Base-by-base conservation (phyloP, 768 basidiomycete genomes). In the Daedaleopsis nitida region DNA sequence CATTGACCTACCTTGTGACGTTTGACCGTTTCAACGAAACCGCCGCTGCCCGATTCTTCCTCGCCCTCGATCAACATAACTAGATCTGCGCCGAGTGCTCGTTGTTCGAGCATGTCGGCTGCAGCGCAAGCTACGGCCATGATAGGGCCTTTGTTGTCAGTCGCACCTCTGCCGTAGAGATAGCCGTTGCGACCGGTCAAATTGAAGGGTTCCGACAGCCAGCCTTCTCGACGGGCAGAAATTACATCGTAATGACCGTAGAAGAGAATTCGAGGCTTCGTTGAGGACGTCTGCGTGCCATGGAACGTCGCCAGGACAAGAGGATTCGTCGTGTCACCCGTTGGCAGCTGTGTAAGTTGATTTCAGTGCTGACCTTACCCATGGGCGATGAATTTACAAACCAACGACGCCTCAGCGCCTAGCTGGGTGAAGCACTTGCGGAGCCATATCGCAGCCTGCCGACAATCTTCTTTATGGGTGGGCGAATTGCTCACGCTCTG, bases 181-280 rank as follows among this genome's bases (percentile, higher is more conserved):
- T 91, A 95, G 0, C 94, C 95, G 67, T 98, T 94, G 12, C 86
- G 82, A 2, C 94, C 94, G 0, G 83, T 83, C 63, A 98, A 75
- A 8, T 76, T 79, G 76, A 94, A 99, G 0, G 97, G 96, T 60
- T 94, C 87, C 1, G 89, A 87, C 21, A 81, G 75, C 96, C 96
- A 98, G 13, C 87, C 85, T 7, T 83, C 78, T 11, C 77, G 74
- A 0, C 85, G 86, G 0, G 95, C 94, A 0, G 89, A 79, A 51
- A 98, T 92, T n/a, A 98, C 93, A 67, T 99, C 97, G 76, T 98
- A 99, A 72, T 99, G 97, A 2, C 95, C 96, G 66, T 98, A 99
- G 74, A 96, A 96, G 13, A 98, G 77, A 3, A 98, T 81, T 6
- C 96, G 82, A 8, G 85, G 91, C 61, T 87, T 88, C 21, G 61